Base-by-base conservation (phyloP, 2,329 filamentous ascomycete species). In the Xylaria sp. region DNA sequence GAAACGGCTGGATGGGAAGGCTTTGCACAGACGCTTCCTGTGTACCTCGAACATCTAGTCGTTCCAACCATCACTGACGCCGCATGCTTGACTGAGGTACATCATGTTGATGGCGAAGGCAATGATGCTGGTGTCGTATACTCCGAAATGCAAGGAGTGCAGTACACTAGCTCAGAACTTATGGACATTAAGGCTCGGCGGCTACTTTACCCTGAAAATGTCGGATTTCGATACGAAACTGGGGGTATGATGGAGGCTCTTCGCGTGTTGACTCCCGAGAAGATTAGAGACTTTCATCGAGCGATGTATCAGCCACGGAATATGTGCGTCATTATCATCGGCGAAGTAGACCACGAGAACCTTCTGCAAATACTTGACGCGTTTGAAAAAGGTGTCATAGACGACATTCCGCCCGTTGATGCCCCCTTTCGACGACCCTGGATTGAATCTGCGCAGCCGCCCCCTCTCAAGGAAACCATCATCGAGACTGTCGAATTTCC, bases 301-400 rank as follows among this genome's bases (percentile, higher is more conserved):
- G 91, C 93, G 66, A 98, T 99, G 94, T 99, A 99, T 73, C 94
- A 98, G 74, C 95, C 95, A 3, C 94, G 93, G 74, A 99, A 99
- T 72, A 81, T 99, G 62, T 96, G 93, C 66, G 80, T 99, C 27
- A 86, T 97, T 25, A 87, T 99, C 61, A 90, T 96, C n/a, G 95
- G 95, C 43, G 93, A 97, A 75, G 87, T 96, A 1, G 88, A 97
- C 72, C 91, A 97, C 72, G 79, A 85, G 0, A 84, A 96, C 70
- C 83, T 99, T 60, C 79, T 98, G 21, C 78, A 89, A 31, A 92
- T 96, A 47, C 79, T 99, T 33, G 92, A 97, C 70, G 82, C 88
- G 23, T 99, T 99, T 72, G 95, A 99, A 75, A 87, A 90, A 63
- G 90, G 90, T 29, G 94, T 98, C 71, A 80, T 93, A 64, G 86